Conservation (phyloP, 2,329 filamentous ascomycete genomes). For the Pseudogymnoascus sp. region DNA sequence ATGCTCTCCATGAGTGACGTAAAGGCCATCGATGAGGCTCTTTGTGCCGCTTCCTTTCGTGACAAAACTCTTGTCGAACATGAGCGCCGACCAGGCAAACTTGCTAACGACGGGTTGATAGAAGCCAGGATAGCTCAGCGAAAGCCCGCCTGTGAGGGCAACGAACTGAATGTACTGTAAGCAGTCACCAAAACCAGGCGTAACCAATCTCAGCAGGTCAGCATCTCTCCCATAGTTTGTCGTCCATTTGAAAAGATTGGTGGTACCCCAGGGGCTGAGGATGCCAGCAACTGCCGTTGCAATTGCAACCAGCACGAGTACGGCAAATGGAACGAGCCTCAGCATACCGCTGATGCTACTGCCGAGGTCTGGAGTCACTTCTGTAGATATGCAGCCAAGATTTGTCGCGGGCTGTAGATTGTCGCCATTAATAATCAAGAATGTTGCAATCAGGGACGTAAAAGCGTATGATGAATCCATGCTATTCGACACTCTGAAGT, state of each 20-base stretch:
- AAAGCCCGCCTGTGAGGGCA: slow-evolving; percentile 77
- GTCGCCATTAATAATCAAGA: slow-evolving; percentile 72
- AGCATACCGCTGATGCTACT: slow-evolving; percentile 58
- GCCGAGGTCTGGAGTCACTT: slow-evolving; percentile 77
- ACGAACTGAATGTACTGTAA: slow-evolving; percentile 95
- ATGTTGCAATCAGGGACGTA: slow-evolving; percentile 66
- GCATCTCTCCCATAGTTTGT: slow-evolving; percentile 94
- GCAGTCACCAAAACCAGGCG: slow-evolving; percentile 93
- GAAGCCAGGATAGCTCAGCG: slow-evolving; percentile 84
- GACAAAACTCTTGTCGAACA: slow-evolving; percentile 90
- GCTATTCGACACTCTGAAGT: slow-evolving; percentile 65
- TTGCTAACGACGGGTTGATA: slow-evolving; percentile 89
- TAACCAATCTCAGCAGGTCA: slow-evolving; percentile 84
- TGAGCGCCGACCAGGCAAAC: slow-evolving; percentile 77
- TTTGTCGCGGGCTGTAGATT: slow-evolving; percentile 40
- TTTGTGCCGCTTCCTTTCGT: slow-evolving; percentile 58
- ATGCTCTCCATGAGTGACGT: slow-evolving; percentile 68
- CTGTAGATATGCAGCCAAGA: slow-evolving; percentile 75
- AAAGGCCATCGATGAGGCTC: slow-evolving; percentile 77
- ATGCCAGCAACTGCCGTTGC: slow-evolving; percentile 80
- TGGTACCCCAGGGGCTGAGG: slow-evolving; percentile 88
- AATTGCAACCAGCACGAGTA: slow-evolving; percentile 71
- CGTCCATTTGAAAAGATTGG: slow-evolving; percentile 90
- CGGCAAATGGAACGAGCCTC: slow-evolving; percentile 67
- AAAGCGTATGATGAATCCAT: slow-evolving; percentile 82